Evolutionary conservation across 441 rosid genomes (phyloP).

Genomic region (Syzygium malaccense): DNA sequence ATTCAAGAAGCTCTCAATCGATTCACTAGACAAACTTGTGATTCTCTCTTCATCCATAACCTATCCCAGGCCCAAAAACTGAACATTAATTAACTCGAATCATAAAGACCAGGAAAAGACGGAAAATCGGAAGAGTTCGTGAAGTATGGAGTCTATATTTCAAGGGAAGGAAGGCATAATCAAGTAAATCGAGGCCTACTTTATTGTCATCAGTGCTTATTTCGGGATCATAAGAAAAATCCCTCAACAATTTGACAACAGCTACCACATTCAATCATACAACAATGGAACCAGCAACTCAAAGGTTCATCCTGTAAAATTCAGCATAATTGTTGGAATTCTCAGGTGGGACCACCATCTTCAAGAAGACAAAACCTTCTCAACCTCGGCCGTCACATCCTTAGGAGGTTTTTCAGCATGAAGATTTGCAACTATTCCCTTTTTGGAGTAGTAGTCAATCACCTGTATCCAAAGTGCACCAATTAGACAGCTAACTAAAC

Average conservation of each 20-base stretch:
- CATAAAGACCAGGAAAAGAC: background rate
- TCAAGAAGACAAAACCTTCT: constrained; percentile 41
- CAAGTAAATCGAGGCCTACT: background rate
- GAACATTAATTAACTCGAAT: background rate
- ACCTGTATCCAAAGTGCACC: constrained; percentile 21
- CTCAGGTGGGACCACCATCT: background rate
- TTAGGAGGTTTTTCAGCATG: constrained; percentile 40
- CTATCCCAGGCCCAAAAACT: background rate
- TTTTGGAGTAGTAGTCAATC: constrained; percentile 40
- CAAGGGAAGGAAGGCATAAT: background rate
- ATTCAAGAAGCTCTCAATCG: background rate
- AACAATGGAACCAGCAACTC: background rate
- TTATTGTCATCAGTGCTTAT: background rate
- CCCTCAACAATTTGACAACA: background rate
- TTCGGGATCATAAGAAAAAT: background rate
- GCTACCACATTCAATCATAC: background rate
- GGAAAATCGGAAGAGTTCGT: background rate
- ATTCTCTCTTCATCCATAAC: background rate
- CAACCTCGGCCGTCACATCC: constrained; percentile 48
- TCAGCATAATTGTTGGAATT: background rate
- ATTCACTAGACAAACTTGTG: background rate
- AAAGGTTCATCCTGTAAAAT: background rate
- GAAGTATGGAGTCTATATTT: background rate
- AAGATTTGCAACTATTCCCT: constrained; percentile 36
- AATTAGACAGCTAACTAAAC: background rate